Base-by-base conservation (phyloP, 371 early-diverging fungal genomes). In the Actinomucor elegans region DNA sequence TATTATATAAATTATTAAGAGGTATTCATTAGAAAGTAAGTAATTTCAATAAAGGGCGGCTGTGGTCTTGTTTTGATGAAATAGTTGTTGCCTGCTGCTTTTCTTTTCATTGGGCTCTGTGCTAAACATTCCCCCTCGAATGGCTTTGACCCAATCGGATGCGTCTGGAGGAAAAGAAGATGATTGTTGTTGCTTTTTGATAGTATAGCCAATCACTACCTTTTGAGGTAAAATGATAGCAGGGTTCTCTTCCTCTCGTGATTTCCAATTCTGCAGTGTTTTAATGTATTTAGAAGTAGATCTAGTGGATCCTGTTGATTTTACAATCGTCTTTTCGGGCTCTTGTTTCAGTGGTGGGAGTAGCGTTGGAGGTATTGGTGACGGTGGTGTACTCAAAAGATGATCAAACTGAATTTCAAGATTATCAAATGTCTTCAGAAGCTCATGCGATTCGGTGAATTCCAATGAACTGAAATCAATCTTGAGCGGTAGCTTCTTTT, bases 201-300 rank as follows among this genome's bases (percentile, higher is more conserved):
- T n/a, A n/a, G n/a, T 46, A 7, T 28, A 12, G 15, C 21, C 4
- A 6, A 46, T 26, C 1, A 35, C 23, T 11, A 48, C 48, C n/a
- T 35, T 36, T 26, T 48, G 43, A 43, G 52, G 52, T 17, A 52
- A 35, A 33, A 52, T 43, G 35, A 52, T 18, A 34, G 31, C 33
- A 5, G 44, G 52, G 8, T 52, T 52, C 28, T 52, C 52, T 20
- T 52, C 52, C 27, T 52, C 52, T 32, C 52, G 42, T 11, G 35
- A 26, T 43, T 52, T 52, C 52, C 52, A 52, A 14, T 43, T 52
- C 12, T 43, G 42, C n/a, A 52, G 35, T 9, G 52, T 52, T 17
- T 43, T 33, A 1, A 52, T 35, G 17, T 52, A 52, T 52, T 52
- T 52, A 1, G 52, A 34, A 12, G 42, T 18, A 2, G 52, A 31